Base-by-base conservation (phyloP, 306 rosid species). In the Glycyrrhiza uralensis region DNA sequence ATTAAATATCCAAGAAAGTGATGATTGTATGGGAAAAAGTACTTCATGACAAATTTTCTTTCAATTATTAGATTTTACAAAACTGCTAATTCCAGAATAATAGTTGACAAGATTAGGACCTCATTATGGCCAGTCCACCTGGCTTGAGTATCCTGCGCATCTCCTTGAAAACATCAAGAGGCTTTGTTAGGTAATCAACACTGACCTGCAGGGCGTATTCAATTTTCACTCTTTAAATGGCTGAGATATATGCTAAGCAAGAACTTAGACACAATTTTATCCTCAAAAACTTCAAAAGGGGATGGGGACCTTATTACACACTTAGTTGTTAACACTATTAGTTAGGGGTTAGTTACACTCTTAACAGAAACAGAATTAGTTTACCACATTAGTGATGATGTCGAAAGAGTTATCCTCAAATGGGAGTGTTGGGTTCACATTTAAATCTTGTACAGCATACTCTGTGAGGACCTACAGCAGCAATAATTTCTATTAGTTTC, bases 101-200 rank as follows among this genome's bases (percentile, higher is more conserved):
- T 28, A 15, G 55, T 20, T n/a, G 22, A 63, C 22, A 81, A 66
- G 63, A 66, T 69, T 24, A 42, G 79, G 72, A 91, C 95, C 95
- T 91, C 79, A 85, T 87, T 73, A 88, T 74, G 75, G 95, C 89
- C 56, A 87, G 77, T 82, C 92, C 95, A 41, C 95, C 97, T 4
- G 92, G 97, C 80, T 88, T 91, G 52, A 91, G 89, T 62, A 82
- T 64, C 77, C 95, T 84, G 61, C 75, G 2, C 89, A 85, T 91
- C 79, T 88, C 92, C 79, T 82, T 85, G 82, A 88, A 91, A 59
- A 91, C 87, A 15, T 81, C 90, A 3, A 91, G 86, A 54, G 92
- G 92, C 83, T 88, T 86, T 24, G 92, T 85, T 38, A 91, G 75
- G 80, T 91, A 88, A 76, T 88, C 92, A 45, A 91, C 97, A 61